These are phyloP conservation scores for Basipetospora chlamydospora DNA, from an alignment of 2,329 filamentous ascomycete species.

Conservation along the genomic window DNA sequence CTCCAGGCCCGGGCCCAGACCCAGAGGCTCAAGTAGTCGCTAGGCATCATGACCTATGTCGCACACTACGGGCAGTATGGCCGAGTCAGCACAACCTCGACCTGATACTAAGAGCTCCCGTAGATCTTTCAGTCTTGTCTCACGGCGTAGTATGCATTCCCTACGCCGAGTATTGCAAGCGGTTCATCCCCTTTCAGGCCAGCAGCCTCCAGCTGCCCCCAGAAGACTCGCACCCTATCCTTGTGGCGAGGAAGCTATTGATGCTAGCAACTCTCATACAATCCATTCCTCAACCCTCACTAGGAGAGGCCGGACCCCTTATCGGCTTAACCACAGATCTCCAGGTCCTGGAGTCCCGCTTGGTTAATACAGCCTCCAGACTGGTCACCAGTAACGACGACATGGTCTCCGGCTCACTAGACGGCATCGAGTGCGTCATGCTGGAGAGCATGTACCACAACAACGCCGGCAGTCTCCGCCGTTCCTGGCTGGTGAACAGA, in stretches of 20 bases:
- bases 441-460: conserved; percentile 30
- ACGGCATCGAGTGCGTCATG: conserved; percentile 36
- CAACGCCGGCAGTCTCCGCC: conserved; percentile 29
- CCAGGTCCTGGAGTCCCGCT: neutral
- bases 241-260: neutral
- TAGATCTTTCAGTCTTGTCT: neutral
- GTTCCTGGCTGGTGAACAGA: conserved; percentile 26
- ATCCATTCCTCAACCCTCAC: neutral
- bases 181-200: neutral
- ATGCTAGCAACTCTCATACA: neutral
- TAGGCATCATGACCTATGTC: neutral
- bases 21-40: neutral
- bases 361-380: neutral
- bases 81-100: neutral
- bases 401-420: conserved; percentile 26
- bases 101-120: neutral
- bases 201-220: neutral
- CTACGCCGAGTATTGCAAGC: neutral
- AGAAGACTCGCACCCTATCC: neutral
- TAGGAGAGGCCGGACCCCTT: neutral
- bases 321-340: neutral
- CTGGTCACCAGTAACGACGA: conserved; percentile 18
- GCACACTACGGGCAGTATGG: neutral
- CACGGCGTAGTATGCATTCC: neutral
- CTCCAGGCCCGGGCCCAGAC: too few relatives aligned